Evolutionary conservation across 2,329 filamentous ascomycete genomes (phyloP).

Genomic region (Botrytis elliptica): DNA sequence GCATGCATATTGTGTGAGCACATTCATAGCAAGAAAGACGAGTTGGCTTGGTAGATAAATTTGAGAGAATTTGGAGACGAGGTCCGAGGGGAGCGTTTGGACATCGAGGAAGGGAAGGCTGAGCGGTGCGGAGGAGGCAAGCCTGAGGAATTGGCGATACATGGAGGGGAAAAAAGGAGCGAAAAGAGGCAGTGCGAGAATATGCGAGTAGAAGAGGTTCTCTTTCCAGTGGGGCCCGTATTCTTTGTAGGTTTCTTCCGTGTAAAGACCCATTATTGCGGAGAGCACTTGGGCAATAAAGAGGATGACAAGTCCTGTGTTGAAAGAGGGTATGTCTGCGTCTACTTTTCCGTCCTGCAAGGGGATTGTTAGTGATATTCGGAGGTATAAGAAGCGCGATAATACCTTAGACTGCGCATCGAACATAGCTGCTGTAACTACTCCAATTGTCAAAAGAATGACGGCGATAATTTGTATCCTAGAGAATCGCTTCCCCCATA

Average conservation of each 20-base stretch:
- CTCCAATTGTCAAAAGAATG: conserved; percentile 77
- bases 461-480: conserved; percentile 79
- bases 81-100: conserved; percentile 40
- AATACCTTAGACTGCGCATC: conserved; percentile 79
- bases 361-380: conserved; percentile 24
- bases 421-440: conserved; percentile 84
- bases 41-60: conserved; percentile 65
- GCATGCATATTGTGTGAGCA: conserved; percentile 88
- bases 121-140: conserved; percentile 64
- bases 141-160: conserved; percentile 58
- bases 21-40: conserved; percentile 70
- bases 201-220: conserved; percentile 89
- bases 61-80: conserved; percentile 42
- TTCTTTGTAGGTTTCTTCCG: conserved; percentile 80
- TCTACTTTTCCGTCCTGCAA: conserved; percentile 33
- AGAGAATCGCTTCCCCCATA: conserved; percentile 84
- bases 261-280: conserved; percentile 92
- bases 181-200: conserved; percentile 75
- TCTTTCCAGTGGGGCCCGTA: conserved; percentile 93
- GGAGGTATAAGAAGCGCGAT: neutral
- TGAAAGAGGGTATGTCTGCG: conserved; percentile 49
- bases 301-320: conserved; percentile 75
- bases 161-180: conserved; percentile 68
- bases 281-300: conserved; percentile 87
- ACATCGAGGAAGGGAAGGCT: conserved; percentile 41